Evolutionary conservation across 2,329 filamentous ascomycete species (phyloP), one percentile per base, ranked within the genome.

Genomic region (Colletotrichum sp.): DNA sequence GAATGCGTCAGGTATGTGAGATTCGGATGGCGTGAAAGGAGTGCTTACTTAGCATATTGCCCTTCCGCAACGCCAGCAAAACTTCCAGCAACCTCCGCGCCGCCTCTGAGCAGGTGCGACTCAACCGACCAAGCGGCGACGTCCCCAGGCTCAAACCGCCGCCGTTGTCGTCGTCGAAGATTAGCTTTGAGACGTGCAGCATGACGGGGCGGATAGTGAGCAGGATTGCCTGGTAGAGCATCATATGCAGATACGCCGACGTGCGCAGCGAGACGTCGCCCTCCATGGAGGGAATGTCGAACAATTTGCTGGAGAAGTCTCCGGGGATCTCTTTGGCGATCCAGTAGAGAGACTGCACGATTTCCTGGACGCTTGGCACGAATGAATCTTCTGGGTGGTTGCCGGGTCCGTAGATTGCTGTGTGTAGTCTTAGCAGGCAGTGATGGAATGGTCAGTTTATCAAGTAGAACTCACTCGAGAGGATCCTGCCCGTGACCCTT

Each of bases 351-450:
- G 77, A 77, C 36, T 75, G 76, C 30, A 83, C 80, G 8, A 83
- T 83, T 8, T 83, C 81, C 5, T 83, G 82, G 1, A 83, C 82
- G 4, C 79, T 80, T 2, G 81, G 81, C 10, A 83, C 82, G 28
- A 83, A 83, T 0, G 79, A 80, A 1, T 81, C 78, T 63, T 83
- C 82, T 3, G 81, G 79, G 55, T 81, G 81, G 15, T 79, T 78
- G 4, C 82, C 80, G 0, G 82, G 81, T 0, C 82, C 82, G n/a
- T 83, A 83, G 2, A 83, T 77, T 2, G 82, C 82, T 80, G 18
- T 9, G 44, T 80, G 79, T 1, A 78, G 78, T 32, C 28, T 72
- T 9, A 72, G 55, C 76, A 78, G 13, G 79, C 79, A 8, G 80
- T 12, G 4, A n/a, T 30, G 32, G 21, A 16, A 26, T 16, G 26